Base-by-base conservation (phyloP, 306 rosid species). In the Herpetospermum pedunculosum region DNA sequence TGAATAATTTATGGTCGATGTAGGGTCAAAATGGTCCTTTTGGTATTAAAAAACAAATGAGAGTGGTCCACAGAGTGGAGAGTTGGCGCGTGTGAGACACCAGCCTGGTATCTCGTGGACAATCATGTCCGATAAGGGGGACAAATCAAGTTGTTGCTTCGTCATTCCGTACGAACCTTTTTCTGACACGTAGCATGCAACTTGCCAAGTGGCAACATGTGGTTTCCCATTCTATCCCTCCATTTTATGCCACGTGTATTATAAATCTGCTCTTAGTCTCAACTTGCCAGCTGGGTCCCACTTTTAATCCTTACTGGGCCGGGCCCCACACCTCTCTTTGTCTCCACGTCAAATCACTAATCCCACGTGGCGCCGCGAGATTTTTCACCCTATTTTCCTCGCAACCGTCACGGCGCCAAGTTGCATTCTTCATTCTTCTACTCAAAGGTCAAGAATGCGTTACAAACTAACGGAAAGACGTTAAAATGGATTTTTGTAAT, bases 181-280 rank as follows among this genome's bases (percentile, higher is more conserved):
- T 43, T 10, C 38, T 44, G 73, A 69, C 73, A 69, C 54, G 73
- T 69, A 25, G 55, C 73, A 69, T 69, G 55, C 73, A 69, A 69
- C 19, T 43, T 43, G 73, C 73, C 73, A 69, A 69, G 55, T 69
- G 73, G 55, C 73, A 38, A 23, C 50, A 64, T 64, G 49, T 64
- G 48, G 70, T 63, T 63, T 63, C 47, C 32, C 37, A 68, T 68
- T 25, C 54, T 43, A 69, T 69, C 73, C 19, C 14, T 44, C 37
- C 14, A 6, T 12, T 1, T 25, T 69, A 14, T 0, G 55, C 73
- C 73, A 69, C 73, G 73, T 69, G 53, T n/a, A n/a, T n/a, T n/a
- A n/a, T n/a, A n/a, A n/a, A n/a, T n/a, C n/a, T n/a, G n/a, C n/a
- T n/a, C n/a, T n/a, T n/a, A n/a, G n/a, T n/a, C n/a, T n/a, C 73